Conservation (phyloP, 306 rosid species). For the Vigna nakashimae region DNA sequence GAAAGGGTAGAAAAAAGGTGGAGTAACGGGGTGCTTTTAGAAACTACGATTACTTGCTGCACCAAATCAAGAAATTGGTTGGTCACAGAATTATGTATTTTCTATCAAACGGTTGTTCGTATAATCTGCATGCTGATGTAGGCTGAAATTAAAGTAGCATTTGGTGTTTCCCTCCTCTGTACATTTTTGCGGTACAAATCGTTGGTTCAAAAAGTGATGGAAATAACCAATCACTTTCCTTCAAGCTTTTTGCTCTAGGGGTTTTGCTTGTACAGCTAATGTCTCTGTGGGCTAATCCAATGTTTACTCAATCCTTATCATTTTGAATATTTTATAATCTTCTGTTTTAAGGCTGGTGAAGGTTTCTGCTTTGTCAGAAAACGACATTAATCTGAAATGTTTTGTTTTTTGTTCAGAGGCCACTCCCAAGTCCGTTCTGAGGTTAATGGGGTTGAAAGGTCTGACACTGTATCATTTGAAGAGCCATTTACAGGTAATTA, state of each 20-base stretch:
- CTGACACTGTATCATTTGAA: conserved; percentile 95
- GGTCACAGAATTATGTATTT: background rate
- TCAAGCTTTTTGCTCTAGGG: conserved; percentile 1
- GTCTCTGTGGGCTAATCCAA: background rate
- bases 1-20: background rate
- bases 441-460: conserved; percentile 94
- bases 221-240: conserved; percentile 13
- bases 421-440: conserved; percentile 90
- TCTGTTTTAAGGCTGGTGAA: background rate
- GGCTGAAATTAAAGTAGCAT: background rate
- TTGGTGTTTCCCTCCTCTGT: background rate
- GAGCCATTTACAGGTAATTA: conserved; percentile 94
- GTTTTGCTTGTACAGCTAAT: background rate
- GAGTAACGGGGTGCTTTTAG: background rate
- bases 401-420: conserved; percentile 69
- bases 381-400: conserved; percentile 35
- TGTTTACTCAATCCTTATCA: background rate
- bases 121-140: background rate
- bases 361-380: background rate
- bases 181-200: background rate
- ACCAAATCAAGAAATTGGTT: conserved; percentile 10
- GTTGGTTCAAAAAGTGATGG: background rate
- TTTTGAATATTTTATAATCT: background rate
- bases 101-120: background rate
- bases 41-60: background rate